A percentile compares a stretch with the other conserved stretches of the same genome.
These are phyloP conservation scores for Leishmania tarentolae DNA, from an alignment of 208 protist species.

Conservation along the genomic window DNA sequence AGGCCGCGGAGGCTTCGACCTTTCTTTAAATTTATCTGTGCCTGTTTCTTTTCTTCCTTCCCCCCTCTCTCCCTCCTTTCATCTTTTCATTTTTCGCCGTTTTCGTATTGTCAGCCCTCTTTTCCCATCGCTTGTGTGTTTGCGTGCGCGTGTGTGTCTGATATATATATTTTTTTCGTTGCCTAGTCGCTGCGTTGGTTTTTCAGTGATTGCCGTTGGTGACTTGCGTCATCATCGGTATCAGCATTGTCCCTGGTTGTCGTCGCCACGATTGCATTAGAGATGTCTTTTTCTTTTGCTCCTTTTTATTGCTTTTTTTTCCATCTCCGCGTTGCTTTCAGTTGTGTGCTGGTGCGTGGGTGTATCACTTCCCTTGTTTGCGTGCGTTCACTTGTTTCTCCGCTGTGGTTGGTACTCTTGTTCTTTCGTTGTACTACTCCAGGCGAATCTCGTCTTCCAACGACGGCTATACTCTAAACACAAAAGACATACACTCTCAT, in stretches of 20 bases:
- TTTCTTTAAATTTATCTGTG: conserved; percentile 22
- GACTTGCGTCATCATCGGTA: not conserved
- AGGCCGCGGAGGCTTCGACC: not conserved
- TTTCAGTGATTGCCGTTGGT: too few relatives aligned
- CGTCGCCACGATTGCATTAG: not conserved
- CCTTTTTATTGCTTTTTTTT: not conserved
- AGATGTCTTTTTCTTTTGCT: not conserved
- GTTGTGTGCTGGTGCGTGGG: not conserved
- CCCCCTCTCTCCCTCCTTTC: not conserved
- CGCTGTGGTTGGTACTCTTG: not conserved
- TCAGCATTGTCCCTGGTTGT: conserved; percentile 2
- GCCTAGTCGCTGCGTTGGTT: not conserved
- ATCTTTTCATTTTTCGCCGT: not conserved
- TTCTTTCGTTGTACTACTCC: not conserved
- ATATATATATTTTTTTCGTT: not conserved
- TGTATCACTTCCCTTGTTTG: not conserved
- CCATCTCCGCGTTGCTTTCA: not conserved
- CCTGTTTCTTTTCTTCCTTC: not conserved
- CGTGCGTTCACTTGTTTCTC: not conserved
- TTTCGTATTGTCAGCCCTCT: not conserved
- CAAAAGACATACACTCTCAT: not conserved
- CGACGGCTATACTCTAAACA: too few relatives aligned
- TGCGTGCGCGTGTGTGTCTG: not conserved
- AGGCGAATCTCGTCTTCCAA: not conserved
- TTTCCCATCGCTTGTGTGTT: not conserved